Conservation (phyloP, 768 basidiomycete genomes). For the Trametes coccinea region DNA sequence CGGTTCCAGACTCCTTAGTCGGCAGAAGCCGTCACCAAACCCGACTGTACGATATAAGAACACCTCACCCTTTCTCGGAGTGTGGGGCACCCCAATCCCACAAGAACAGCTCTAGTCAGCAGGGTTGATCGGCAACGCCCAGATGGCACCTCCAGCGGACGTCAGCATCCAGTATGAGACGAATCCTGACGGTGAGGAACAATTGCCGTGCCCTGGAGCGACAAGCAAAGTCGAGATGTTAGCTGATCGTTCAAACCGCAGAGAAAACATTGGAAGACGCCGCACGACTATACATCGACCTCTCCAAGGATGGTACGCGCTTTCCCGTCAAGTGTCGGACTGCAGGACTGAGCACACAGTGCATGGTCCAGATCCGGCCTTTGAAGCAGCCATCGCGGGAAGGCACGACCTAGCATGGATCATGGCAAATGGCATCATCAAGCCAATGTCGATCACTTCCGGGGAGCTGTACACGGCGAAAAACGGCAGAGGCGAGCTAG, state of each 20-base stretch:
- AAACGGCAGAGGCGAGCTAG: slow-evolving; percentile 12
- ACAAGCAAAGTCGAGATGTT: neutral
- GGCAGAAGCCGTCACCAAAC: no score
- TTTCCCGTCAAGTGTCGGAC: no score
- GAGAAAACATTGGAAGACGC: neutral
- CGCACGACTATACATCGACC: neutral
- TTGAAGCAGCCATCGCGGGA: neutral
- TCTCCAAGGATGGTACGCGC: neutral
- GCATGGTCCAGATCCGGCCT: neutral
- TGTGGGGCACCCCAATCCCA: no score
- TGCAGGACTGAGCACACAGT: neutral
- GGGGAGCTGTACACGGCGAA: slow-evolving; percentile 22
- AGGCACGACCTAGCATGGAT: neutral
- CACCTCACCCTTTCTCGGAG: no score
- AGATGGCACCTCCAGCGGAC: neutral
- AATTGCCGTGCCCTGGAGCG: neutral
- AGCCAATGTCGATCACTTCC: slow-evolving; percentile 4
- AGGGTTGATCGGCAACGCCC: no score
- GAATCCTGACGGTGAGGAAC: neutral
- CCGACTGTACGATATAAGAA: no score
- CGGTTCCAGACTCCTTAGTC: no score
- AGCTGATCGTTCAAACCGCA: neutral
- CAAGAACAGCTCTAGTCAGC: no score
- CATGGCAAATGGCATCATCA: neutral
- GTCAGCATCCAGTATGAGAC: neutral